A percentile compares a stretch with the other conserved stretches of the same genome.
Conservation (phyloP, 176 grass and related monocot genomes). For the Lolium multiflorum region DNA sequence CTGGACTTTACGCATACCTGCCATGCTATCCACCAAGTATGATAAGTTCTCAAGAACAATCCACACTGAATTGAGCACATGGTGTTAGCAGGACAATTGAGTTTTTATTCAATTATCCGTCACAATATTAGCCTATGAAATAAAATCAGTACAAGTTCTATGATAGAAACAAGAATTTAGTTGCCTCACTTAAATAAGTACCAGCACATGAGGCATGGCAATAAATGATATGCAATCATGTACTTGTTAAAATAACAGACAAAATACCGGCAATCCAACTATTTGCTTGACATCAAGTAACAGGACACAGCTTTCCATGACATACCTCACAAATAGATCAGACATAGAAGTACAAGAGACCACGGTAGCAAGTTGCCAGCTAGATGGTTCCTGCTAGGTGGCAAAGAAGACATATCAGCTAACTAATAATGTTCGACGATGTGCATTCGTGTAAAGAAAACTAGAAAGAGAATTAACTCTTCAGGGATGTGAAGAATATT, state of each 20-base stretch:
- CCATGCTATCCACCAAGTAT: not conserved
- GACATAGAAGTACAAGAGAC: constrained; percentile 59
- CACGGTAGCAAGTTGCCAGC: constrained; percentile 40
- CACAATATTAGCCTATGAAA: not conserved
- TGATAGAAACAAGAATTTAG: constrained; percentile 27
- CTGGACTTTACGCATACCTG: not conserved
- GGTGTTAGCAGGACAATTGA: constrained; percentile 2
- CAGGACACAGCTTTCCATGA: constrained; percentile 18
- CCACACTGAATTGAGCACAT: not conserved
- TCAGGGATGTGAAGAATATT: not conserved
- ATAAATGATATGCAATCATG: constrained; percentile 7
- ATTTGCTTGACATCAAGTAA: constrained; percentile 20
- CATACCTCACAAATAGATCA: constrained; percentile 60
- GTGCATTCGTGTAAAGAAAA: constrained; percentile 23
- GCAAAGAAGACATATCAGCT: constrained; percentile 30
- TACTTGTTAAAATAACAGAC: not conserved
- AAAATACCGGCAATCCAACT: constrained; percentile 18
- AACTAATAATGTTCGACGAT: constrained; percentile 9
- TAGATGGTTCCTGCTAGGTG: constrained; percentile 37
- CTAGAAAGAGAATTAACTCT: not conserved
- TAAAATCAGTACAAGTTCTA: not conserved
- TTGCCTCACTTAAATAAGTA: constrained; percentile 24
- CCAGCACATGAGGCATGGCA: not conserved
- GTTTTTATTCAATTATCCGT: not conserved
- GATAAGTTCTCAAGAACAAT: not conserved